Evolutionary conservation across 306 rosid species (phyloP), one percentile per base, ranked within the genome.

Genomic region (Cucurbita moschata): DNA sequence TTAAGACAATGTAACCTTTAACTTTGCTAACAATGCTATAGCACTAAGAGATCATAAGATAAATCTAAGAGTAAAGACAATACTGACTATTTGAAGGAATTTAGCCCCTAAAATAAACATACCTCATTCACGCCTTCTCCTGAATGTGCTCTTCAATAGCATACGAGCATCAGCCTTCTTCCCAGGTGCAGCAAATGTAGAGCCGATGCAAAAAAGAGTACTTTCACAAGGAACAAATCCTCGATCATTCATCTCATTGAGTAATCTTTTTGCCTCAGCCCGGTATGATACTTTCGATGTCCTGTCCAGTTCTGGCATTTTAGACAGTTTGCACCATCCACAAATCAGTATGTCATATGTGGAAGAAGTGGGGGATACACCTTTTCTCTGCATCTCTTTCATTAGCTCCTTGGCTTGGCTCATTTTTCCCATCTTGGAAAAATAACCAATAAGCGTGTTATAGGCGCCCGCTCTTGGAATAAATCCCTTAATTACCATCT

Each of bases 341-440:
- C 87, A 82, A 63, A 89, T 83, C 71, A 94, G 86, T 78, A 87
- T 84, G 84, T 84, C 89, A 61, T 90, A 94, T 4, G 97, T 89
- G 77, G 92, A 89, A 82, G 97, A 84, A 79, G 88, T 89, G 72
- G 96, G 91, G 66, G 71, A 63, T 75, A 85, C 83, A 73, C 96
- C 95, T 77, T 90, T 83, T 26, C 76, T 66, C 82, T 76, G 81
- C 99, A 91, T 89, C 84, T 94, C 97, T 67, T 94, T 86, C 89
- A 86, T 81, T 77, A 94, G 90, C 81, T 89, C 99, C 80, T 83
- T 83, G 61, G 99, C 99, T 80, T 90, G 91, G 68, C 76, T 81
- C 99, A 87, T 94, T 85, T 86, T 91, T 75, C 95, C 97, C 30
- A 74, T 85, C 81, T 86, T 84, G 30, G 95, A 92, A 71, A 75